phyloP scores from a whole-genome alignment of 139 green algal species.

The Tetratostichococcus sp. region DNA sequence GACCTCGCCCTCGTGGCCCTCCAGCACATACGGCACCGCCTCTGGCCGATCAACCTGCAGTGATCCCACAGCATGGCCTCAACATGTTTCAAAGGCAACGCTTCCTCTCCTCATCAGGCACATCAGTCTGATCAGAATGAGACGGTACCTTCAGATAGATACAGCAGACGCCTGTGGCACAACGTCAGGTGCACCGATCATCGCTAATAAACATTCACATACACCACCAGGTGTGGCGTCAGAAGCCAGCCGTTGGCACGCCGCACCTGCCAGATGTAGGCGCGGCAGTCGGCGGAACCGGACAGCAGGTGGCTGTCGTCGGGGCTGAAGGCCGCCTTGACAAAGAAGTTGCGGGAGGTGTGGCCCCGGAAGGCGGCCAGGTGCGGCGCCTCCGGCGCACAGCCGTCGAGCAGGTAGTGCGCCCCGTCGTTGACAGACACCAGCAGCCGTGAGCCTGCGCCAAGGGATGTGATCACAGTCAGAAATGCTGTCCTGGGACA shows the following conservation, averaged over 20 bases:
- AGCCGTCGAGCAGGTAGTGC: constrained; percentile 45
- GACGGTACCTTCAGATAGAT: too few species aligned
- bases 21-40: constrained; percentile 32
- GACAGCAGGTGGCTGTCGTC: constrained; percentile 55
- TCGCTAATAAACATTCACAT: too few species aligned
- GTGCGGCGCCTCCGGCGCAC: constrained; percentile 24
- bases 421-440: constrained; percentile 30
- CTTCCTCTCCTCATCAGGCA: too few species aligned
- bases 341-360: constrained; percentile 58
- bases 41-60: constrained; percentile 40
- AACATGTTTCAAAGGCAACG: too few species aligned
- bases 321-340: constrained; percentile 61
- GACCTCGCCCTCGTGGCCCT: constrained; percentile 66
- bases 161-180: too few species aligned
- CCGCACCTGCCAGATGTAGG: constrained; percentile 66
- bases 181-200: too few species aligned
- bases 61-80: too few species aligned
- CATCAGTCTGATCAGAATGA: too few species aligned
- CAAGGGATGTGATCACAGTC: background rate
- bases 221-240: too few species aligned
- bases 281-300: constrained; percentile 52
- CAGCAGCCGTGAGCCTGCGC: constrained; percentile 36
- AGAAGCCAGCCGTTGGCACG: too few species aligned
- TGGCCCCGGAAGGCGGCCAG: constrained; percentile 45
- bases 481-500: too few species aligned